Conservation (phyloP, 768 basidiomycete genomes). For the Termitomyces sp. region DNA sequence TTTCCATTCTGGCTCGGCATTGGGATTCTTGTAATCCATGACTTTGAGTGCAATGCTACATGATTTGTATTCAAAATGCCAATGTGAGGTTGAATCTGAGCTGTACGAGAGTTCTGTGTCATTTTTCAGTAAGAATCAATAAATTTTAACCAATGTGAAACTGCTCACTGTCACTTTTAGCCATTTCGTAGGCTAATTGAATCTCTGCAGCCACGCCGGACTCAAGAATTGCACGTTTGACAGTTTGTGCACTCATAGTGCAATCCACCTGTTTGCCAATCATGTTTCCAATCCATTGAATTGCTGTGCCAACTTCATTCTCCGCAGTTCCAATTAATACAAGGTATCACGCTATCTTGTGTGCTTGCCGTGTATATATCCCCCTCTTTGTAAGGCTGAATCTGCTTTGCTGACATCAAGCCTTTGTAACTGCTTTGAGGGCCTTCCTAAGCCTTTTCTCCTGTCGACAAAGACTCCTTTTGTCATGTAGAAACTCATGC, state of each 20-base stretch:
- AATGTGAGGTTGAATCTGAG: not conserved
- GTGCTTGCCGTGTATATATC: not conserved
- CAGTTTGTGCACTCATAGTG: slow-evolving; percentile 5
- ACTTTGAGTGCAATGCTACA: not conserved
- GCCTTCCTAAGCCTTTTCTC: not conserved
- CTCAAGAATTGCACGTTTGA: slow-evolving; percentile 12
- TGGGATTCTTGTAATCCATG: not conserved
- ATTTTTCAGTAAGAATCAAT: not conserved
- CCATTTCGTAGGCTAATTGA: slow-evolving; percentile 19
- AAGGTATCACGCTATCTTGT: not conserved
- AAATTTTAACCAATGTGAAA: not conserved
- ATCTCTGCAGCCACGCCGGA: slow-evolving; percentile 20
- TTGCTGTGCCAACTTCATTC: not conserved
- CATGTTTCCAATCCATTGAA: slow-evolving; percentile 2
- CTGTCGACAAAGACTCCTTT: not conserved
- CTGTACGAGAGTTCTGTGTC: not conserved
- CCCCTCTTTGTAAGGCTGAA: not conserved
- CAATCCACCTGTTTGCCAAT: not conserved
- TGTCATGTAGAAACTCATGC: not conserved
- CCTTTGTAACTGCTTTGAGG: not conserved
- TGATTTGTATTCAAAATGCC: not conserved
- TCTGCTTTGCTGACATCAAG: not conserved
- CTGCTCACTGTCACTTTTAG: slow-evolving; percentile 1
- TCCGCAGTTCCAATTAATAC: not conserved
- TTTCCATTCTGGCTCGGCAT: not conserved